Evolutionary conservation across 352 stramenopile species (phyloP), one percentile per base, ranked within the genome.

Genomic region (Phytophthora hybrid): DNA sequence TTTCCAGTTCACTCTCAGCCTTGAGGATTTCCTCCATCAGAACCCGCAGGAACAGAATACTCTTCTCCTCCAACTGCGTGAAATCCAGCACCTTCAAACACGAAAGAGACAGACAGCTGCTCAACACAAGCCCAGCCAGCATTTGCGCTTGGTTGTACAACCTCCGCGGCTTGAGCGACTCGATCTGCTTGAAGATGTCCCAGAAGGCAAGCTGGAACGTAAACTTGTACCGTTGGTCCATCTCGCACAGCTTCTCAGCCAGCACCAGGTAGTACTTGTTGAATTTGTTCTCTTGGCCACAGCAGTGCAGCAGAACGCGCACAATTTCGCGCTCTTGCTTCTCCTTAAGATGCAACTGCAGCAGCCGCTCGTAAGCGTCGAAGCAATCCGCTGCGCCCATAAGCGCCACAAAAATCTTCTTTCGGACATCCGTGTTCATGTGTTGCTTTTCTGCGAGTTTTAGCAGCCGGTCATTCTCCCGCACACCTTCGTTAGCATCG

Each of bases 251-350:
- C 46, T 97, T 93, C 46, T 89, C 80, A 4, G 93, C 95, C 32
- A 99, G 85, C 69, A 98, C 85, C 41, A 97, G 88, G 78, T 99
- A 99, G 76, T 94, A 99, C 62, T 91, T 93, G 78, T 99, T 99
- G 87, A 98, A 99, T 49, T 90, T 85, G 32, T 83, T 78, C 72
- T 96, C 89, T 60, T 93, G 81, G 0, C 86, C 87, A 46, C 87
- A 92, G 71, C 97, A 99, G 79, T 99, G 95, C 19, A 99, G 74
- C 46, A 99, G 69, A 8, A 99, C 98, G 39, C 97, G 90, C 51
- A 99, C 95, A 63, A 98, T 94, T 70, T 99, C 97, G 29, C 96
- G 89, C 77, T 99, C 94, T 53, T 92, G 89, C 69, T 97, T 96
- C 62, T 97, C 93, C 65, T 98, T 92, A 26, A 99, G 77, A 26